Conservation (phyloP, 305 asterid species). For the Fraxinus paxiana region DNA sequence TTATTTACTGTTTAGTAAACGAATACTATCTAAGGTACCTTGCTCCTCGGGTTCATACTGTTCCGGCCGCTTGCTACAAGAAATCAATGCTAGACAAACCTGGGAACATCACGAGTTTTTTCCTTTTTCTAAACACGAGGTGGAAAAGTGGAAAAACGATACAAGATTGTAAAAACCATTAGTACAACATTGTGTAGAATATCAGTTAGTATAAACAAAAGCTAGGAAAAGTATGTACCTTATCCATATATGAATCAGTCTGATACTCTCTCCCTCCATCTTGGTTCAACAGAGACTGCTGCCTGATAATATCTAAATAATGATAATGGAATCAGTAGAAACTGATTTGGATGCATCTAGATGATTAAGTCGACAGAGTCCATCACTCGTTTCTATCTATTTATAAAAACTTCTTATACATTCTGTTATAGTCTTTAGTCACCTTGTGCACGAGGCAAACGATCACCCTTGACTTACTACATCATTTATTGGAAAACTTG, state of each 20-base stretch:
- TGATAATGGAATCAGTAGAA: conserved; percentile 22
- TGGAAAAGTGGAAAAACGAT: background rate
- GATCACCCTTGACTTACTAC: background rate
- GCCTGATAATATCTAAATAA: background rate
- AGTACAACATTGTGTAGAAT: background rate
- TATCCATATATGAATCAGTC: background rate
- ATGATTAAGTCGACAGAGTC: conserved; percentile 32
- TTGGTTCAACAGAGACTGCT: background rate
- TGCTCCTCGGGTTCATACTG: background rate
- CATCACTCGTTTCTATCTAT: background rate
- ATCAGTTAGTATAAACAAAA: background rate
- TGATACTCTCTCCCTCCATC: conserved; percentile 7
- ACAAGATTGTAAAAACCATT: background rate
- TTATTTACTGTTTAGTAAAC: background rate
- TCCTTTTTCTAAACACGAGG: background rate
- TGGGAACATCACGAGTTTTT: background rate
- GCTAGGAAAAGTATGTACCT: conserved; percentile 1
- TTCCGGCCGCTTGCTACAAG: background rate
- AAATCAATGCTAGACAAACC: background rate
- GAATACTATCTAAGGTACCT: background rate
- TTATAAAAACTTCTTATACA: background rate
- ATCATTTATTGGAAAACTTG: background rate
- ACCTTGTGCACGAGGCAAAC: background rate
- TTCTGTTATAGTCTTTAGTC: background rate
- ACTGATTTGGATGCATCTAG: conserved; percentile 35